Base-by-base conservation (phyloP, 495 filamentous ascomycete species). In the Terfezia claveryi region DNA sequence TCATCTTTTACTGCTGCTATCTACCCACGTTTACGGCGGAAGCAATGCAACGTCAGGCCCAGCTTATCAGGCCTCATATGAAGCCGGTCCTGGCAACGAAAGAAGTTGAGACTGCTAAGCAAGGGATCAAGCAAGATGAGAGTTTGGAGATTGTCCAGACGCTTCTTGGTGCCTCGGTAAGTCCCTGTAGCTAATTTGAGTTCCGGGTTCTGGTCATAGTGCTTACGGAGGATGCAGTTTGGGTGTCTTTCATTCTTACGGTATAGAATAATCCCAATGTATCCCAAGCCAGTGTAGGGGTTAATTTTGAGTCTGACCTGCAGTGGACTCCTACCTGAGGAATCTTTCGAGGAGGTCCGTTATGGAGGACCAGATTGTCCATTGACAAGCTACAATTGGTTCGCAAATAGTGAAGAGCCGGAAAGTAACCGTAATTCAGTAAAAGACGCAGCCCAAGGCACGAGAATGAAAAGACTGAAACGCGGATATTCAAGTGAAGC, bases 61-160 rank as follows among this genome's bases (percentile, higher is more conserved):
- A 5, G 7, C 27, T 32, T 32, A 7, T 32, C 27, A 32, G 27
- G 27, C 27, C 27, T 32, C 27, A 32, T 0, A 7, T 32, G 27
- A 32, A 32, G 27, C 27, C 27, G 27, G 4, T 32, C 7, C 27
- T 1, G 27, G 27, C 27, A 32, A 32, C 4, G 27, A 32, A 32
- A 32, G 27, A 32, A 32, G 27, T 32, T 32, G 41, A 14, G 3
- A 4, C 41, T 46, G 14, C 4, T 14, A 59, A 56, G 32, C 65
- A 67, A 56, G n/a, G 52, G 9, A 38, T 67, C 38, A 55, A 65
- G 37, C 64, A 64, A 8, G 52, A 63, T 23, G 66, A 67, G 60
- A 67, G 65, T 52, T 53, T 67, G 11, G 56, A 68, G 44, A 56
- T 67, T 14, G 56, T 68, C 27, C 59, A 64, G 51, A 66, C 59